Conservation (phyloP, 2,329 filamentous ascomycete species). For the Canariomyces notabilis region DNA sequence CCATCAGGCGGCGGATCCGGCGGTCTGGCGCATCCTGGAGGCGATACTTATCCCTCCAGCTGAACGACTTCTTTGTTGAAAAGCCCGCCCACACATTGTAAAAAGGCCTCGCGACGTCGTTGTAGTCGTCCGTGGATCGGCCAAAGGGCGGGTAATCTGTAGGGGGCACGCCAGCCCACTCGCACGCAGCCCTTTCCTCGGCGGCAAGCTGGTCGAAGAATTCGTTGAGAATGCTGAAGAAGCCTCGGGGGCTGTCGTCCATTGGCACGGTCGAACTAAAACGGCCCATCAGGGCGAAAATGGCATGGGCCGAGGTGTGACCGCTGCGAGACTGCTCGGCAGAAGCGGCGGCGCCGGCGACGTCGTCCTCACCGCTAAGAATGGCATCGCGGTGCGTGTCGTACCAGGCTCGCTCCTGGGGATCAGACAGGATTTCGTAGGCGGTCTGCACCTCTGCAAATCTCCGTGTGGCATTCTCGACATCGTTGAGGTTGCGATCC, state of each 20-base stretch:
- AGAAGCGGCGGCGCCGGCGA: constrained; percentile 31
- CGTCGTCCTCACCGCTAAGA: constrained; percentile 57
- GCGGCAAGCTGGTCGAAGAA: constrained; percentile 74
- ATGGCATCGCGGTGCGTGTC: constrained; percentile 89
- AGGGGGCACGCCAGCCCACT: constrained; percentile 57
- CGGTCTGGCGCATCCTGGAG: constrained; percentile 84
- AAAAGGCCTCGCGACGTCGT: constrained; percentile 72
- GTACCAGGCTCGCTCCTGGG: constrained; percentile 96
- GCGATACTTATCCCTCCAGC: constrained; percentile 83
- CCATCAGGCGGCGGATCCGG: constrained; percentile 75
- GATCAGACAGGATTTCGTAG: constrained; percentile 92
- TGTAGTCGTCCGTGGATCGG: constrained; percentile 66
- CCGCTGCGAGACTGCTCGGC: constrained; percentile 53
- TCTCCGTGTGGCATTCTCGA: constrained; percentile 72
- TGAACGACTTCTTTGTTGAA: constrained; percentile 76
- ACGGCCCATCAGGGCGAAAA: constrained; percentile 70
- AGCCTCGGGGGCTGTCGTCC: constrained; percentile 72
- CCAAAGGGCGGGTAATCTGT: constrained; percentile 80
- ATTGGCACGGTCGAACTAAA: constrained; percentile 78
- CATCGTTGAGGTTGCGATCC: constrained; percentile 85
- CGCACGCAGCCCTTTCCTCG: constrained; percentile 73
- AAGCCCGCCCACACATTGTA: constrained; percentile 79
- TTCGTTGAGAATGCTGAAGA: constrained; percentile 73
- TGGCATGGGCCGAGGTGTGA: constrained; percentile 74
- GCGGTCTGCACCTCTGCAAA: constrained; percentile 92